A percentile compares a stretch with the other conserved stretches of the same genome.
These are phyloP conservation scores for Limnanthes douglasii DNA, from an alignment of 345 rosid species.

Conservation along the genomic window DNA sequence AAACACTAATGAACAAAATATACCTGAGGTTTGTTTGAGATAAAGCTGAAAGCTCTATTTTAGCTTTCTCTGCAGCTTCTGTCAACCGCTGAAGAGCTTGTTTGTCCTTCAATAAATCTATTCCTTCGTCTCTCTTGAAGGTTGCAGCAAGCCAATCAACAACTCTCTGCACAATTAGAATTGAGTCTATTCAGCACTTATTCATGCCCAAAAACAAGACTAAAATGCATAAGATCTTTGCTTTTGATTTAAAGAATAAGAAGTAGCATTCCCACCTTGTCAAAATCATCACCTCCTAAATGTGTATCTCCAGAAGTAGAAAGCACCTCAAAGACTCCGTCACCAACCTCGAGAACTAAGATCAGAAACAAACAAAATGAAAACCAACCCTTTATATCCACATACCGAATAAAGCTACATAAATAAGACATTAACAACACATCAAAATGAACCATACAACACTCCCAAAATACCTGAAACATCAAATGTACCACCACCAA, in stretches of 20 bases:
- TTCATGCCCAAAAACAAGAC: not conserved
- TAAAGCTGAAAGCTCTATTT: slow-evolving; percentile 89
- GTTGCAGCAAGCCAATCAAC: slow-evolving; percentile 84
- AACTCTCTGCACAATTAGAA: slow-evolving; percentile 41
- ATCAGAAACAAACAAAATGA: not conserved
- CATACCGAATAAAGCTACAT: not conserved
- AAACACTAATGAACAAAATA: not conserved
- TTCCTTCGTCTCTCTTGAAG: slow-evolving; percentile 87
- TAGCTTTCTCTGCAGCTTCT: slow-evolving; percentile 93
- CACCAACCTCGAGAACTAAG: slow-evolving; percentile 97
- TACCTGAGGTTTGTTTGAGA: slow-evolving; percentile 87
- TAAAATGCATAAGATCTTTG: not conserved
- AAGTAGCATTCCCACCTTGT: slow-evolving; percentile 34
- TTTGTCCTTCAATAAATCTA: slow-evolving; percentile 90
- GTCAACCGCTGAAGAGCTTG: slow-evolving; percentile 96
- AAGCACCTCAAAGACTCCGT: slow-evolving; percentile 97
- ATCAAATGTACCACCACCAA: slow-evolving; percentile 99
- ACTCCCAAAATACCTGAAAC: slow-evolving; percentile 54
- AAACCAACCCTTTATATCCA: not conserved
- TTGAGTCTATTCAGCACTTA: not conserved
- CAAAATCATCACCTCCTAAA: slow-evolving; percentile 99
- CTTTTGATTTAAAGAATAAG: not conserved
- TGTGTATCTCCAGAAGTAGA: slow-evolving; percentile 98
- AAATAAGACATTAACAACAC: not conserved
- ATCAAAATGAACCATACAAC: not conserved